Base-by-base conservation (phyloP, 768 basidiomycete species). In the Trametes punicea region DNA sequence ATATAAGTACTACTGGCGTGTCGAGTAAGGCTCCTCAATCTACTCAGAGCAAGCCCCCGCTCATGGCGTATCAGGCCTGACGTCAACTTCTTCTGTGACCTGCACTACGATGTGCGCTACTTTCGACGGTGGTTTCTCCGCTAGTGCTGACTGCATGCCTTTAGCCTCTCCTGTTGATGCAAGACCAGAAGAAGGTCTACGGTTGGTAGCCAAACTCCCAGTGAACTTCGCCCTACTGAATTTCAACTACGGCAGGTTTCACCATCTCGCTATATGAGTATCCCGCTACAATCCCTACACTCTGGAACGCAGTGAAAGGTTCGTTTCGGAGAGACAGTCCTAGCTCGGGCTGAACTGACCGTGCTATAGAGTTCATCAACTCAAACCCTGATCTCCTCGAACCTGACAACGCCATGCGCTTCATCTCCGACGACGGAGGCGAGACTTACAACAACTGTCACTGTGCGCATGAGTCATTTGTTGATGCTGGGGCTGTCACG, bases 221-320 rank as follows among this genome's bases (percentile, higher is more conserved):
- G 1, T 21, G 2, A 11, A 38, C 4, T 3, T 20, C 8, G 15
- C 6, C 11, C 0, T 18, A 29, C 10, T 33, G 39, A 18, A 34
- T 25, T 21, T 10, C 25, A 3, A 8, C 13, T 50, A 13, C 27
- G 21, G 6, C 63, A 83, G 82, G 79, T 6, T 93, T 89, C 73
- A 89, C 87, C 0, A 79, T 91, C 36, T 81, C 85, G 0, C 75
- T 91, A 57, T 87, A 83, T 64, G 90, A 92, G 65, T 89, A 84
- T 61, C 77, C 80, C 45, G 81, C 81, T 49, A 92, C 90, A 3
- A 88, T 92, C 30, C 81, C 83, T 8, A 85, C 85, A 0, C 73
- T 93, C 0, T 93, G 90, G 90, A 68, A 77, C 4, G 74, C 80
- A 11, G 85, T 86, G 30, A 85, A 81, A 72, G 81, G 87, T 84